phyloP scores from a whole-genome alignment of 1,284 basidiomycete genomes.

The Ganoderma resinaceum region DNA sequence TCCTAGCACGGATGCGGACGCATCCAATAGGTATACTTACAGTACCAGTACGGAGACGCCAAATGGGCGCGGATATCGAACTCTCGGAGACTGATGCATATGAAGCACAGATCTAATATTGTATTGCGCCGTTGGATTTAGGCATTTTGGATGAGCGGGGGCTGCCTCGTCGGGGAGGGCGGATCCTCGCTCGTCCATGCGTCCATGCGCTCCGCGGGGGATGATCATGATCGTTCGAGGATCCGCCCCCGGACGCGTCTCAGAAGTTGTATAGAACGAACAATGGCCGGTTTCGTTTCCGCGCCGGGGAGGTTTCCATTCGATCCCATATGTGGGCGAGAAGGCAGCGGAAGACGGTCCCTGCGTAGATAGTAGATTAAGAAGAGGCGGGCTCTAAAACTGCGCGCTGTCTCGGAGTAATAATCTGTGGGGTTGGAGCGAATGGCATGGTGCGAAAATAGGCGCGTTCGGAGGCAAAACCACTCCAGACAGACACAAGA shows the following conservation, averaged over 20 bases:
- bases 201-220: neutral
- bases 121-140: neutral
- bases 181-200: neutral
- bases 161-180: neutral
- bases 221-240: conserved; percentile 1
- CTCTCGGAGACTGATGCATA: neutral
- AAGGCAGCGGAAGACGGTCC: neutral
- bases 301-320: neutral
- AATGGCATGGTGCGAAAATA: neutral
- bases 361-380: neutral
- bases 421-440: neutral
- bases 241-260: conserved; percentile 2
- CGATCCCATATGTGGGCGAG: neutral
- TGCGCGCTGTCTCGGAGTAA: neutral
- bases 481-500: neutral
- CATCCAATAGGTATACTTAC: no score
- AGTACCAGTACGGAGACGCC: neutral
- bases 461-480: neutral
- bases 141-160: neutral
- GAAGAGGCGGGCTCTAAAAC: neutral
- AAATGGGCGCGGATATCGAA: neutral
- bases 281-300: neutral
- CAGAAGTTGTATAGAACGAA: neutral
- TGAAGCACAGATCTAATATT: neutral
- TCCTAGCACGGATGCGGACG: neutral